Evolutionary conservation across 2,329 filamentous ascomycete species (phyloP), one percentile per base, ranked within the genome.

Genomic region (Chaetomium globosum): DNA sequence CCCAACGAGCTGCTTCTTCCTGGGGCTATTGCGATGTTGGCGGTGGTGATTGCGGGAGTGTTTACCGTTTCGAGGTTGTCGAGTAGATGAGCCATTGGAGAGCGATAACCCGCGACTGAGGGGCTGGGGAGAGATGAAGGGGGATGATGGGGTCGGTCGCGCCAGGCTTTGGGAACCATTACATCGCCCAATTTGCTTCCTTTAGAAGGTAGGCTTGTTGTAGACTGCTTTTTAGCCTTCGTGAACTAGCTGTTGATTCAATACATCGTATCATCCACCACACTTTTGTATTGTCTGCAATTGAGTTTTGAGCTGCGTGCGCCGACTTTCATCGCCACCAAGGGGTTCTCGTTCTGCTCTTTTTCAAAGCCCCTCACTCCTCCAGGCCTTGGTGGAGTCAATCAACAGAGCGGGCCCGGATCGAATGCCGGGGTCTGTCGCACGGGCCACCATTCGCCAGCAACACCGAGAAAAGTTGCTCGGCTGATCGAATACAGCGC

Each of bases 1-100:
- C 93, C 95, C 9, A 99, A 99, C 74, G 95, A 99, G 74, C 82
- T 98, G 62, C 82, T 99, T 21, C 85, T 98, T 51, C 95, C 95
- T 0, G 95, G 95, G 70, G 95, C 95, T 23, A 94, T 99, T 75
- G 93, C 95, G 64, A 93, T 93, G n/a, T 80, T 99, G 74, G 95
- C 94, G 10, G 92, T 96, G 52, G 93, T 97, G 46, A 97, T 99
- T 77, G 84, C 96, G 49, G 92, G 91, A 70, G 94, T 98, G 12
- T 99, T 99, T 80, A 88, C 93, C 51, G 87, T 99, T 73, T 88
- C 91, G 67, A 87, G 93, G 69, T 80, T 88, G 68, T 81, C 82
- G 43, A 85, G 81, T 77, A 78, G 83, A 74, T 86, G 79, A 65
- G 36, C 23, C 23, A 21, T 28, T 39, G 23, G 39, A 13, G 23